phyloP scores from a whole-genome alignment of 305 asterid species.

The Fraxinus albicans region DNA sequence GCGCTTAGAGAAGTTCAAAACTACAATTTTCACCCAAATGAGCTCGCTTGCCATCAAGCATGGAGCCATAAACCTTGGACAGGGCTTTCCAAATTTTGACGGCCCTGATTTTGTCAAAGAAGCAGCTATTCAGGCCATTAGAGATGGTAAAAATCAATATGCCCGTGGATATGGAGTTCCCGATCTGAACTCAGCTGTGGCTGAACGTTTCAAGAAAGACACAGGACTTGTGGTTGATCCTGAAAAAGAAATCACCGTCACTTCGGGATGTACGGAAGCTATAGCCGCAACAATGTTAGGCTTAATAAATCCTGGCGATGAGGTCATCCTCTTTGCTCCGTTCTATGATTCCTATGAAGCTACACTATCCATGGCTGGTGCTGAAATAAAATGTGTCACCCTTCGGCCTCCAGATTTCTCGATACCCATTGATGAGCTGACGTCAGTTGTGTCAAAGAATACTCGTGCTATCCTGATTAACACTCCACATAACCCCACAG shows the following conservation, averaged over 20 bases:
- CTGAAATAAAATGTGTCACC: slow-evolving; percentile 63
- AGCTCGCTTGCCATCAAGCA: slow-evolving; percentile 87
- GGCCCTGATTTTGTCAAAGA: slow-evolving; percentile 94
- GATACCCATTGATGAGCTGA: slow-evolving; percentile 79
- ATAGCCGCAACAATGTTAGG: slow-evolving; percentile 94
- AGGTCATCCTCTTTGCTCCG: slow-evolving; percentile 86
- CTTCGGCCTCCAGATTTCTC: slow-evolving; percentile 78
- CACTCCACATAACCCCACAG: slow-evolving; percentile 95
- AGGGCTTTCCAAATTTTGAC: slow-evolving; percentile 95
- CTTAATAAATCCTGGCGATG: slow-evolving; percentile 88
- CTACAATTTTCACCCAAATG: slow-evolving; percentile 96
- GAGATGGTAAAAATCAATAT: slow-evolving; percentile 77
- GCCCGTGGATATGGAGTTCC: slow-evolving; percentile 98
- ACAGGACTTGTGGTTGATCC: slow-evolving; percentile 70
- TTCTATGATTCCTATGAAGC: slow-evolving; percentile 95
- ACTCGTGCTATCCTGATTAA: slow-evolving; percentile 86
- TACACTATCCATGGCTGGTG: slow-evolving; percentile 94
- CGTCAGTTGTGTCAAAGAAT: slow-evolving; percentile 53
- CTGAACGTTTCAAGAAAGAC: slow-evolving; percentile 81
- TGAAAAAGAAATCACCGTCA: slow-evolving; percentile 79
- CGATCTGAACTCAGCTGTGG: slow-evolving; percentile 74
- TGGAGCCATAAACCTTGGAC: slow-evolving; percentile 92
- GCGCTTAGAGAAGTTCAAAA: slow-evolving; percentile 91
- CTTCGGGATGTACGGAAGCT: slow-evolving; percentile 89
- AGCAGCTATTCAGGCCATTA: slow-evolving; percentile 85